Evolutionary conservation across 177 flowering plant species (phyloP).

Genomic region (Vitis hybrid): DNA sequence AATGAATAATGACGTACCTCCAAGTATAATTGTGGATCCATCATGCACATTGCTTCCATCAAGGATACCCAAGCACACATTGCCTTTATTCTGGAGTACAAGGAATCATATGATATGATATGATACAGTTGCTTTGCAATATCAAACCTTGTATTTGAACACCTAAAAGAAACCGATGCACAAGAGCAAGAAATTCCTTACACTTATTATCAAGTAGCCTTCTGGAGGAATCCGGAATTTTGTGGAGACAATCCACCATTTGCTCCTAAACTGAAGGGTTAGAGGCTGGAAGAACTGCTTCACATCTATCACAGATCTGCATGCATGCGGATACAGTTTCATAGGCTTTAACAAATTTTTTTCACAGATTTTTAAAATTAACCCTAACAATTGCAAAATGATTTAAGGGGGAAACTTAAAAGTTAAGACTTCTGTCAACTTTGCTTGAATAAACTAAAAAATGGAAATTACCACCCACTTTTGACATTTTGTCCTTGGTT

Average conservation of each 20-base stretch:
- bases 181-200: slow-evolving; percentile 28
- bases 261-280: slow-evolving; percentile 58
- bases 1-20: slow-evolving; percentile 45
- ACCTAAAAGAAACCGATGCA: neutral
- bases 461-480: too few relatives aligned
- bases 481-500: too few relatives aligned
- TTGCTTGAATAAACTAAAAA: too few relatives aligned
- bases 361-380: too few relatives aligned
- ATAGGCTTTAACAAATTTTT: too few relatives aligned
- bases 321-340: neutral
- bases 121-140: neutral
- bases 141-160: neutral
- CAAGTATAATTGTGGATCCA: slow-evolving; percentile 63
- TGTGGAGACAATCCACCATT: slow-evolving; percentile 55
- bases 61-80: slow-evolving; percentile 77
- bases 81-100: slow-evolving; percentile 61
- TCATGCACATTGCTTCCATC: slow-evolving; percentile 71
- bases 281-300: slow-evolving; percentile 61
- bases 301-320: slow-evolving; percentile 59
- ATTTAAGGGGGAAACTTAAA: too few relatives aligned
- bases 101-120: neutral
- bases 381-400: too few relatives aligned
- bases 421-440: too few relatives aligned
- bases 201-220: slow-evolving; percentile 64
- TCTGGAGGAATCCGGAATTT: slow-evolving; percentile 63